Evolutionary conservation across 2,329 filamentous ascomycete species (phyloP), one percentile per base, ranked within the genome.

Genomic region (Boeremia exigua): DNA sequence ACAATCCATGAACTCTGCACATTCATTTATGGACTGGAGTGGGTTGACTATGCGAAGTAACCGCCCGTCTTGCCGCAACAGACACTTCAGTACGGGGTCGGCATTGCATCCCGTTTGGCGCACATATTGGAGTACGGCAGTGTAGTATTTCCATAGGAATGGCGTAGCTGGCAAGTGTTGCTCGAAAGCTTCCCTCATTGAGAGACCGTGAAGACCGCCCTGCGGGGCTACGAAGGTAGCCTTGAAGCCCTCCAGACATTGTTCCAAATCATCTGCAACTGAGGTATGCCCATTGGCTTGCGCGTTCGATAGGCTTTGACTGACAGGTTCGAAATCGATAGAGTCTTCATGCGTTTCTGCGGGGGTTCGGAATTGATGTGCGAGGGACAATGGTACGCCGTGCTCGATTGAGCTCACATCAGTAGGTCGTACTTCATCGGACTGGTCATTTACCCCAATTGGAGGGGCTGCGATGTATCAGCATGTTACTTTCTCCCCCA

Each of bases 101-200:
- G 46, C 32, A 25, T 39, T 30, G 23, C 36, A 19, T 30, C 17
- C 30, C 4, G 37, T 15, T 6, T 34, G 25, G 8, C 15, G 23
- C 30, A 45, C 7, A 19, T 46, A 30, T 17, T 38, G 27, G 27
- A 55, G 40, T 19, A 42, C 42, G 17, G 46, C 47, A 15, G 40
- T 23, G 32, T 39, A 55, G 25, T 55, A 55, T 34, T 45, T 45
- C 46, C 53, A 55, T 7, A 42, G 17, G 7, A 32, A 30, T 4
- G 23, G 42, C 29, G 34, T 14, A 30, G 47, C 36, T 27, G 53
- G 53, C 25, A 47, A 9, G 30, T 27, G 8, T 32, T 46, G 23
- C 30, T 14, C n/a, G 25, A 55, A 55, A 11, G 25, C 19, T 12
- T 34, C 29, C 10, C 37, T 28, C 23, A 50, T 3, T 6, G 25